These are phyloP conservation scores for Margaritispora aquatica DNA, from an alignment of 495 filamentous ascomycete genomes.

Conservation along the genomic window DNA sequence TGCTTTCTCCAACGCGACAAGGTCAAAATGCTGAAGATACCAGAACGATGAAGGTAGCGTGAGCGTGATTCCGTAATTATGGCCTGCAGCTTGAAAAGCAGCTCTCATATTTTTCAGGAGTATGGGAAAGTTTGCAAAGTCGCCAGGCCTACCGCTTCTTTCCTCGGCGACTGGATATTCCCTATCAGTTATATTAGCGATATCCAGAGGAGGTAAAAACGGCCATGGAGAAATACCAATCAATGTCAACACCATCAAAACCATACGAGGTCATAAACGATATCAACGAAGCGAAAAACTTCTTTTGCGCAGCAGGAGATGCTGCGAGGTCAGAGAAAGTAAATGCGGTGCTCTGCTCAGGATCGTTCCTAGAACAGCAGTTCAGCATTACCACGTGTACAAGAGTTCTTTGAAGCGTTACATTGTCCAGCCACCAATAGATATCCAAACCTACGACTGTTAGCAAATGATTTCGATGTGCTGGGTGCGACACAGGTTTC, in stretches of 20 bases:
- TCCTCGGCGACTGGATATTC: slow-evolving; percentile 39
- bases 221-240: slow-evolving; percentile 27
- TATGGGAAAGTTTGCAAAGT: slow-evolving; percentile 22
- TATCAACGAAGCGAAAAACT: slow-evolving; percentile 36
- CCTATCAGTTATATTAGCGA: slow-evolving; percentile 17
- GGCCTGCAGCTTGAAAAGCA: neutral
- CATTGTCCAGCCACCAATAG: too few relatives aligned
- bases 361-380: slow-evolving; percentile 6
- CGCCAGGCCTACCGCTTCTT: slow-evolving; percentile 20
- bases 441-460: too few relatives aligned
- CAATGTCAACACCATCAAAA: slow-evolving; percentile 50
- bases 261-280: slow-evolving; percentile 37
- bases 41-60: slow-evolving; percentile 23
- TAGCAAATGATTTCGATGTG: too few relatives aligned
- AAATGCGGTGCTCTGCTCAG: slow-evolving; percentile 1
- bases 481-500: too few relatives aligned
- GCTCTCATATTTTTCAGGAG: neutral
- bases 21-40: slow-evolving; percentile 47
- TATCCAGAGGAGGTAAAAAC: neutral
- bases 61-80: neutral
- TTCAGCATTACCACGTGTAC: too few relatives aligned
- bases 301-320: slow-evolving; percentile 23
- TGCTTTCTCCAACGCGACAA: slow-evolving; percentile 25
- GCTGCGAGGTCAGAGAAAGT: slow-evolving; percentile 29
- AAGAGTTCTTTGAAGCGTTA: too few relatives aligned